Base-by-base conservation (phyloP, 1,284 basidiomycete genomes). In the Puccinia novopanici region DNA sequence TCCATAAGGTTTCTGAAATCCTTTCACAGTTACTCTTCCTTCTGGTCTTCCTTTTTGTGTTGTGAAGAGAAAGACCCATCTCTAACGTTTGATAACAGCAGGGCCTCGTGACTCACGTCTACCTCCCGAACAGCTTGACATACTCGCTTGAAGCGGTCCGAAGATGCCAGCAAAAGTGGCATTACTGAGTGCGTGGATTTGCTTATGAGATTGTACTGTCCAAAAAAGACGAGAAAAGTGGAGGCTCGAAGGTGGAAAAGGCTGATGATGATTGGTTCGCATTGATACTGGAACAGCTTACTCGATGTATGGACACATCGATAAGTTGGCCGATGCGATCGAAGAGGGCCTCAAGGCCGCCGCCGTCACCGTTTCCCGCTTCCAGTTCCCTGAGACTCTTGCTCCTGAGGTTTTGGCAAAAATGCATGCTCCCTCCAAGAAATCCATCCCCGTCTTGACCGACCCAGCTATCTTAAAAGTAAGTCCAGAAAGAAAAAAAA, bases 331-430 rank as follows among this genome's bases (percentile, higher is more conserved):
- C 75, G 92, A 95, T 86, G 86, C 90, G 77, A 89, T 92, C 83
- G 92, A 92, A 87, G 87, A 86, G 48, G 94, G 93, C 82, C 87
- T 93, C 83, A 89, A 90, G 85, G 84, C 86, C 12, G 89, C 91
- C 40, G 94, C 93, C 61, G 94, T 92, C 54, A 86, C 86, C 13
- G 91, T 89, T 42, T 90, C 89, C 72, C 91, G 93, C 83, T 93
- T 75, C 52, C 91, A 91, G 86, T 90, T 95, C 84, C 87, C 91
- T 78, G 95, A 98, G 88, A 97, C 93, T 10, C 91, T 96, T 79
- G 85, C 91, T 2, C 86, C 90, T n/a, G 92, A 93, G 37, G 87
- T 97, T 81, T 88, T 96, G 80, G 86, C 85, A 82, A 90, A 91
- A 87, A 90, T 97, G 90, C 87, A 91, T 87, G 94, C 92, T 0